Percentiles rank a stretch among this genome's conserved stretches.
Conservation (phyloP, 1,284 basidiomycete genomes). For the Austroboletus olivaceoglutinosus region DNA sequence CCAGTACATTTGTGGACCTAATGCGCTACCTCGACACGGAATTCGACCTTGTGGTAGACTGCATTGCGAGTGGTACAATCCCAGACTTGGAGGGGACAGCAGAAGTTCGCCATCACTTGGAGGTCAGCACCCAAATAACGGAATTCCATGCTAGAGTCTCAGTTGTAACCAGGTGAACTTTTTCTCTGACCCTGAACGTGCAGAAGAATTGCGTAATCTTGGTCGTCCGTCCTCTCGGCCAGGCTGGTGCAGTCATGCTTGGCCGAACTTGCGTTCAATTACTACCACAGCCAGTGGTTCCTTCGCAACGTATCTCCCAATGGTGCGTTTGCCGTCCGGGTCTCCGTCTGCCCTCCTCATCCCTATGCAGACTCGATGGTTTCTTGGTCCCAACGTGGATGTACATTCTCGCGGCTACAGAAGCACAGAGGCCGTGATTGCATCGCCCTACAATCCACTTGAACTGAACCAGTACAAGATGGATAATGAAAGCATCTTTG, state of each 20-base stretch:
- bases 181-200: conserved; percentile 18
- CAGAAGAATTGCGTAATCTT: conserved; percentile 15
- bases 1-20: conserved; percentile 16
- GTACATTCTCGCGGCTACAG: not conserved
- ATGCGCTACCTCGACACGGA: conserved; percentile 17
- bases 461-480: not conserved
- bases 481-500: not conserved
- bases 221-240: conserved; percentile 14
- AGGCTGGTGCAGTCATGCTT: conserved; percentile 17
- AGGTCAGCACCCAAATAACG: conserved; percentile 3
- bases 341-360: not conserved
- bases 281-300: not conserved
- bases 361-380: not conserved
- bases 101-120: conserved; percentile 9
- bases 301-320: not conserved
- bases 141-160: not conserved
- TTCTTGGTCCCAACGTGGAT: not conserved
- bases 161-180: conserved; percentile 8
- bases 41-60: conserved; percentile 17
- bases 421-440: not conserved
- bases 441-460: not conserved
- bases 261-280: conserved; percentile 11
- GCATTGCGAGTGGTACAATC: conserved; percentile 9
- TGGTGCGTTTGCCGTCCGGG: not conserved
- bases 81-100: conserved; percentile 13